Base-by-base conservation (phyloP, 495 filamentous ascomycete genomes). In the Thermochaetoides thermophila region DNA sequence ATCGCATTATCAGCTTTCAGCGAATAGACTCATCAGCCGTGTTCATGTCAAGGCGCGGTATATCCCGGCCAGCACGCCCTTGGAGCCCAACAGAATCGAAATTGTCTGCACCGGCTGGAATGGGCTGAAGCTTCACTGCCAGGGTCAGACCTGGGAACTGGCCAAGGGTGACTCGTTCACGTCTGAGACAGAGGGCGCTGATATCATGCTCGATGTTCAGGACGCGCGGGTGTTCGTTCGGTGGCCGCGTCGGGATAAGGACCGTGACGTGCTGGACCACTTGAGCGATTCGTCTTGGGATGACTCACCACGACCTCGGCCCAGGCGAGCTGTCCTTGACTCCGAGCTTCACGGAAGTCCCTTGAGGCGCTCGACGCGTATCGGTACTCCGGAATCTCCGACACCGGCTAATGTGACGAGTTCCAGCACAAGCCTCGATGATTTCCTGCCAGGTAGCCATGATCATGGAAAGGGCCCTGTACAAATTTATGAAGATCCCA, bases 91-190 rank as follows among this genome's bases (percentile, higher is more conserved):
- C 46, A 74, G 73, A 55, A 69, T 96, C 30, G 78, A 84, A 53
- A 76, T 97, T 35, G 69, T 80, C 51, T 97, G 89, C 57, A 70
- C 78, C 48, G 89, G 89, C 12, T 95, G 87, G 86, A 97, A 97
- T 56, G 87, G 89, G 9, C 66, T 87, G 31, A 93, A 84, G 55
- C 60, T 97, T 36, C 86, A 93, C 57, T 95, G 82, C 58, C 79
- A 85, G 55, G 86, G 86, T 16, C 76, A 75, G 45, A 79, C 78
- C 18, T 89, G 79, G 66, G 82, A 91, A 40, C 52, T 97, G 55
- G 64, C 61, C 28, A 95, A 92, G 60, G 84, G 79, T 5, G 85
- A 92, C 54, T 77, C 73, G 17, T 97, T 93, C 57, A 78, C 75
- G 17, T 92, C 86, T 34, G 83, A 92, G 57, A 86, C 83, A 26